Base-by-base conservation (phyloP, 768 basidiomycete genomes). In the Boletus sp. region DNA sequence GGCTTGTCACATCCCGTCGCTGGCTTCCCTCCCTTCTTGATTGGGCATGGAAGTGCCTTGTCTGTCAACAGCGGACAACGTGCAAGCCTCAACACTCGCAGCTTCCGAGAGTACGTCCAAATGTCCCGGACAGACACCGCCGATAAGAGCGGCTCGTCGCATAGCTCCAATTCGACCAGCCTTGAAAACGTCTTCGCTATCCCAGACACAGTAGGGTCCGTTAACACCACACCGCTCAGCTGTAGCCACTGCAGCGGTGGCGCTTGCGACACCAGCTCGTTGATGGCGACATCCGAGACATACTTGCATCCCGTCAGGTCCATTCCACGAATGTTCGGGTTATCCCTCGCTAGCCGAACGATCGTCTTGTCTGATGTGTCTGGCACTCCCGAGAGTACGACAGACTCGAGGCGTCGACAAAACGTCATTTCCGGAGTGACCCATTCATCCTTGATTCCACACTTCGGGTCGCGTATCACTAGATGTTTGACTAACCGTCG, bases 151-250 rank as follows among this genome's bases (percentile, higher is more conserved):
- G 82, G 80, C 56, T 92, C 83, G 63, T 80, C 80, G 63, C 74
- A 83, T 35, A 95, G 73, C 65, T 97, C 93, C 57, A 96, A 75
- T 69, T 95, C 93, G 50, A 88, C 74, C 25, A 97, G 82, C 55
- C 82, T 79, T 5, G 88, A 83, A 66, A 90, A 92, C 10, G 83
- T 78, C 51, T 82, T 85, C 17, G 84, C 86, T 59, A 97, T 80
- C 13, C 83, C 80, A 54, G 84, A 83, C 55, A 96, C 77, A 2
- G 81, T 72, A 7, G 67, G 65, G 54, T 84, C 82, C 1, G 83
- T 83, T 40, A 95, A 68, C n/a, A 79, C 78, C 25, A 77, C 77
- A 15, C 83, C 83, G 59, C 83, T 87, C 53, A 96, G 71, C 61
- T 85, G 85, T 54, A 95, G 76, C 76, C 88, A 83, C 54, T 88